Evolutionary conservation across 805 yeast species (phyloP).

Genomic region (Candida caryicola): DNA sequence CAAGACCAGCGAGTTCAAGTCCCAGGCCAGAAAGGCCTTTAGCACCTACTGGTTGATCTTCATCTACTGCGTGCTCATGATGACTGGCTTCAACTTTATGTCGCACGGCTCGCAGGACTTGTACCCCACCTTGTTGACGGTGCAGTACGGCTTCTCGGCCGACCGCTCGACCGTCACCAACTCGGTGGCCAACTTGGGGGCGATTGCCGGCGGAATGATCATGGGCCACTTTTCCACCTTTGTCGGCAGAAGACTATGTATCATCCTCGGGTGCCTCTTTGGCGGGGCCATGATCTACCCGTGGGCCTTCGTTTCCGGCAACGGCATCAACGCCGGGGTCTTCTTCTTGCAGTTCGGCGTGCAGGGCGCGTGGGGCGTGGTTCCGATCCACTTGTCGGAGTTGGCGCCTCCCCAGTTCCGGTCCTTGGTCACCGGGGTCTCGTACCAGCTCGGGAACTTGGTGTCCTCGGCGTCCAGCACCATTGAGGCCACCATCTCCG

Average conservation of each 20-base stretch:
- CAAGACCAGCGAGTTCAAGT: slow-evolving; percentile 9
- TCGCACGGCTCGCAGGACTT: slow-evolving; percentile 44
- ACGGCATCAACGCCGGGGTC: slow-evolving; percentile 55
- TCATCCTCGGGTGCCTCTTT: slow-evolving; percentile 29
- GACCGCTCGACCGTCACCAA: slow-evolving; percentile 39
- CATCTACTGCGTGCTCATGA: slow-evolving; percentile 52
- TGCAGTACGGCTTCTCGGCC: slow-evolving; percentile 29
- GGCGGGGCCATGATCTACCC: slow-evolving; percentile 43
- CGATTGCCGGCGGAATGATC: slow-evolving; percentile 38
- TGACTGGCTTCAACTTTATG: slow-evolving; percentile 41
- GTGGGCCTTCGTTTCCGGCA: slow-evolving; percentile 29
- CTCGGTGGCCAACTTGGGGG: slow-evolving; percentile 42
- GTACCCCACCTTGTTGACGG: slow-evolving; percentile 38
- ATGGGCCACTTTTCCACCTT: slow-evolving; percentile 45
- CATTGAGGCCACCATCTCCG: slow-evolving; percentile 64
- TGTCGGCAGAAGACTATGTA: slow-evolving; percentile 35
- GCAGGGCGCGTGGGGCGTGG: slow-evolving; percentile 70
- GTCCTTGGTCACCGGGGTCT: slow-evolving; percentile 59
- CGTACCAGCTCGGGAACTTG: slow-evolving; percentile 68
- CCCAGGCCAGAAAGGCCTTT: slow-evolving; percentile 23
- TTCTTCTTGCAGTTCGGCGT: slow-evolving; percentile 62
- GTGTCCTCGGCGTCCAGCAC: slow-evolving; percentile 67
- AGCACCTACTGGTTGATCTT: slow-evolving; percentile 59
- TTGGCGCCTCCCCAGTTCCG: slow-evolving; percentile 61
- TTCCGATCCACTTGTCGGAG: slow-evolving; percentile 61